A percentile compares a stretch with the other conserved stretches of the same genome.
These are phyloP conservation scores for Malassezia yamatoensis DNA, from an alignment of 1,284 basidiomycete genomes.

Conservation along the genomic window DNA sequence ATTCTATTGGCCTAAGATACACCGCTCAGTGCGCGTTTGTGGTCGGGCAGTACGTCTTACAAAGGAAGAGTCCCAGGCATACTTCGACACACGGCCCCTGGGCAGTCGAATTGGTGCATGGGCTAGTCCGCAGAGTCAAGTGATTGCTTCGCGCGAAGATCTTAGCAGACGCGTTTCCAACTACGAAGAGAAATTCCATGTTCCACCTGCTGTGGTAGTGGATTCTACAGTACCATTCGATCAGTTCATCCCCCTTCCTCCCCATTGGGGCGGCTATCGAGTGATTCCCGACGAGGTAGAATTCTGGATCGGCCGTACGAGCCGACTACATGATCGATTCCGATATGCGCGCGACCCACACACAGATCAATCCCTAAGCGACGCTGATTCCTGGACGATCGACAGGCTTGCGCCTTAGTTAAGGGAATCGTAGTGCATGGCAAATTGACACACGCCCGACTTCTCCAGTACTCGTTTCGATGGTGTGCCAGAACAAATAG, in stretches of 20 bases:
- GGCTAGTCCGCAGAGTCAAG: conserved; percentile 75
- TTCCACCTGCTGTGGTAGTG: conserved; percentile 47
- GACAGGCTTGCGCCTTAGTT: conserved; percentile 14
- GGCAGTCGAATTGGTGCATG: conserved; percentile 81
- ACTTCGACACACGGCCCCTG: conserved; percentile 72
- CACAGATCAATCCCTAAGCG: background rate
- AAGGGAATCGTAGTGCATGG: conserved; percentile 12
- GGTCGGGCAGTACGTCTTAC: conserved; percentile 71
- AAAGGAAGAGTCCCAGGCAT: conserved; percentile 64
- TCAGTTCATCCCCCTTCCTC: conserved; percentile 61
- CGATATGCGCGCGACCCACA: conserved; percentile 21
- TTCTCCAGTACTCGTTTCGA: conserved; percentile 21
- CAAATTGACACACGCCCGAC: conserved; percentile 21
- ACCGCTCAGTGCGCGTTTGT: conserved; percentile 70
- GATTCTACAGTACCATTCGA: conserved; percentile 30
- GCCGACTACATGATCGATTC: conserved; percentile 42
- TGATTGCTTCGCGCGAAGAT: conserved; percentile 60
- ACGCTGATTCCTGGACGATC: conserved; percentile 11
- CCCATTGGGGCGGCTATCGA: conserved; percentile 93
- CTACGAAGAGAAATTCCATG: conserved; percentile 58
- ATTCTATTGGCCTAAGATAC: conserved; percentile 84
- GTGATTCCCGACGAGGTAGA: conserved; percentile 71
- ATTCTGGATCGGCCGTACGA: conserved; percentile 44
- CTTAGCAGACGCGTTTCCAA: conserved; percentile 59
- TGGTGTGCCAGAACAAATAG: conserved; percentile 43